Conservation (phyloP, 306 rosid genomes). For the Vicia villosa region DNA sequence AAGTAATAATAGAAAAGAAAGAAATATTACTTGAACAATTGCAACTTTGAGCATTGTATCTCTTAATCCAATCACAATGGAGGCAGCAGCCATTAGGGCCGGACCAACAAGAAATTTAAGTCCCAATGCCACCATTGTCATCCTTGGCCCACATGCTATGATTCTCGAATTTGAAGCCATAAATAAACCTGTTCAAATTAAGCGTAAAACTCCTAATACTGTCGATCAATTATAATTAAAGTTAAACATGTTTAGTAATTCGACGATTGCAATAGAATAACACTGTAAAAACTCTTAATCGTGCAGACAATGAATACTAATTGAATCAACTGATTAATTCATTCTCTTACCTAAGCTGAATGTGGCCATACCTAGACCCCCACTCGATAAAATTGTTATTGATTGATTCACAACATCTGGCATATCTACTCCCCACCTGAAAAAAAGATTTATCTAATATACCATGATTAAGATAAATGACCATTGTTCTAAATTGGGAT, state of each 20-base stretch:
- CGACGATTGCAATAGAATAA: not conserved
- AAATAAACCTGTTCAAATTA: slow-evolving; percentile 53
- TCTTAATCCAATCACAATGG: slow-evolving; percentile 65
- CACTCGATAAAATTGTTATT: slow-evolving; percentile 62
- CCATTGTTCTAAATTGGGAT: too few relatives aligned
- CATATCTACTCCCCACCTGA: slow-evolving; percentile 81
- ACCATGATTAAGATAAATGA: not conserved
- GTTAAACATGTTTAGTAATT: not conserved
- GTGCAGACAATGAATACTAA: not conserved
- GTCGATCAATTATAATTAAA: not conserved
- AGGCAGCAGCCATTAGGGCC: slow-evolving; percentile 75
- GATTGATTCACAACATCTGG: slow-evolving; percentile 71
- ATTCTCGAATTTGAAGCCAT: slow-evolving; percentile 79
- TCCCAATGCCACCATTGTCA: slow-evolving; percentile 68
- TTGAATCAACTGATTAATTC: not conserved
- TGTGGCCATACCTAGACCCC: slow-evolving; percentile 97
- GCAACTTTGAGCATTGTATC: slow-evolving; percentile 63
- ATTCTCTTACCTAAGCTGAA: slow-evolving; percentile 88
- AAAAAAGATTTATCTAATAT: slow-evolving; percentile 23
- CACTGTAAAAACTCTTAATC: not conserved
- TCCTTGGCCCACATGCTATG: slow-evolving; percentile 69
- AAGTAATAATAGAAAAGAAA: not conserved
- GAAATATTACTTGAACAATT: slow-evolving; percentile 67
- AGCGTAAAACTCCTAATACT: too few relatives aligned
- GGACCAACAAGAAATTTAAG: slow-evolving; percentile 83